These are phyloP conservation scores for Usnea hakonensis DNA, from an alignment of 495 filamentous ascomycete species.

Conservation along the genomic window DNA sequence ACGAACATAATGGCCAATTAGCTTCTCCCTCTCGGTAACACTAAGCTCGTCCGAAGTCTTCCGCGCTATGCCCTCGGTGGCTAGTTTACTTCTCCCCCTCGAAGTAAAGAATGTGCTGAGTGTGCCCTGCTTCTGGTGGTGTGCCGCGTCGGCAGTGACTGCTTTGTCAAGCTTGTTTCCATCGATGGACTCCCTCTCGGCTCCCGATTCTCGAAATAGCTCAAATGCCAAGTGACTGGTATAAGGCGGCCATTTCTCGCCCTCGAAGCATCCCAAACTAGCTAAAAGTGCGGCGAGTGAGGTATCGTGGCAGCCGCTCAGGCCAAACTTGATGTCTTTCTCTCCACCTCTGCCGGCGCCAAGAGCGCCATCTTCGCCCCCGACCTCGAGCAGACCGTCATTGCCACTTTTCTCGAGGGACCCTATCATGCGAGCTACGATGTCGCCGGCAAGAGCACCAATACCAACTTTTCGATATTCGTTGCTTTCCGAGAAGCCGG, in stretches of 20 bases:
- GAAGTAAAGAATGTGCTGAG: slow-evolving; percentile 22
- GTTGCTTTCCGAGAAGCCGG: slow-evolving; percentile 69
- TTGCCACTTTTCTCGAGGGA: slow-evolving; percentile 55
- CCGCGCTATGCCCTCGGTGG: slow-evolving; percentile 27
- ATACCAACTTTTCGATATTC: slow-evolving; percentile 88
- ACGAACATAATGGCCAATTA: slow-evolving; percentile 81
- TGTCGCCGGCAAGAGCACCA: slow-evolving; percentile 73
- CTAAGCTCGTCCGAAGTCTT: slow-evolving; percentile 43
- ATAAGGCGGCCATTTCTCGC: slow-evolving; percentile 77
- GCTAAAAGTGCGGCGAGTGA: slow-evolving; percentile 74
- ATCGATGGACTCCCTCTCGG: slow-evolving; percentile 17
- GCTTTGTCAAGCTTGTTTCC: slow-evolving; percentile 8
- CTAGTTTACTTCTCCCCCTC: slow-evolving; percentile 7
- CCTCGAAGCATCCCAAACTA: slow-evolving; percentile 69
- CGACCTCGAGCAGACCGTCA: slow-evolving; percentile 46
- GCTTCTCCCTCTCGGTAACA: slow-evolving; percentile 41
- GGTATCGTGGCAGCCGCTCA: slow-evolving; percentile 92
- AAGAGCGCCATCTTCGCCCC: slow-evolving; percentile 32
- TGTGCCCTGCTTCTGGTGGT: slow-evolving; percentile 21
- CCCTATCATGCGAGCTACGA: slow-evolving; percentile 76
- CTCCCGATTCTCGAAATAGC: slow-evolving; percentile 56
- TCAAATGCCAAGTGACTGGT: slow-evolving; percentile 89
- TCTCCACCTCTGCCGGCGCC: slow-evolving; percentile 36
- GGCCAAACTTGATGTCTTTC: slow-evolving; percentile 56
- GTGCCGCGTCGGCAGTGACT: slow-evolving; percentile 13